Percentiles rank a stretch among this genome's conserved stretches.
Conservation (phyloP, 2,329 filamentous ascomycete species). For the Colletotrichum tropicale region DNA sequence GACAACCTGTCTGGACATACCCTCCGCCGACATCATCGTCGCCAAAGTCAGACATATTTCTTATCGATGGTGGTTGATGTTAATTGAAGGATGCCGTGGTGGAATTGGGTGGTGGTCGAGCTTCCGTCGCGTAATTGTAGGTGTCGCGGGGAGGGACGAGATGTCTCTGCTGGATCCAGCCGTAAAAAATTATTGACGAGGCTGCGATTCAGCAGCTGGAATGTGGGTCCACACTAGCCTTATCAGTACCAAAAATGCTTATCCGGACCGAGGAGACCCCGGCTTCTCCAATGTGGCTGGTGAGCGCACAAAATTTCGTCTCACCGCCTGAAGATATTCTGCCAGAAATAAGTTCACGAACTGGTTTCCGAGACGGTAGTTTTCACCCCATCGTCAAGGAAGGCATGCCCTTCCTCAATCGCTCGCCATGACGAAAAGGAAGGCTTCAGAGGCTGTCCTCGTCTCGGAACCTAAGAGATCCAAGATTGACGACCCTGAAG, state of each 20-base stretch:
- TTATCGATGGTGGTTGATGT: neutral
- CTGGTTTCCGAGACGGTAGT: neutral
- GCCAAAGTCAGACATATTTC: conserved; percentile 75
- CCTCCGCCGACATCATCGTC: conserved; percentile 52
- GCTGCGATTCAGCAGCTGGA: conserved; percentile 13
- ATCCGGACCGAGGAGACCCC: conserved; percentile 16
- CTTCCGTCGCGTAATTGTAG: neutral
- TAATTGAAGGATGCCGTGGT: neutral
- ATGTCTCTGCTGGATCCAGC: conserved; percentile 1
- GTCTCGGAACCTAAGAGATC: conserved; percentile 1
- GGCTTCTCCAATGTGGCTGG: neutral
- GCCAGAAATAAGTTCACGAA: conserved; percentile 15
- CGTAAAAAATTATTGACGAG: conserved; percentile 24
- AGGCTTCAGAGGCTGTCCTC: neutral
- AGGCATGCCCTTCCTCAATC: conserved; percentile 8
- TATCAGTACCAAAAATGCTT: conserved; percentile 10
- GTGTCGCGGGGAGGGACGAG: conserved; percentile 4
- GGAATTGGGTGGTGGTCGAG: neutral
- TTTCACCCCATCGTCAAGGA: neutral
- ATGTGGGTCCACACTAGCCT: conserved; percentile 1
- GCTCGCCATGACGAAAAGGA: conserved; percentile 18
- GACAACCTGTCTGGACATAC: conserved; percentile 5
- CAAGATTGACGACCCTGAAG: neutral
- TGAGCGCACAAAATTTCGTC: conserved; percentile 17
- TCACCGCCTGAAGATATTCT: conserved; percentile 13